Base-by-base conservation (phyloP, 148 eudicot genomes). In the Dianthus caryophyllus region DNA sequence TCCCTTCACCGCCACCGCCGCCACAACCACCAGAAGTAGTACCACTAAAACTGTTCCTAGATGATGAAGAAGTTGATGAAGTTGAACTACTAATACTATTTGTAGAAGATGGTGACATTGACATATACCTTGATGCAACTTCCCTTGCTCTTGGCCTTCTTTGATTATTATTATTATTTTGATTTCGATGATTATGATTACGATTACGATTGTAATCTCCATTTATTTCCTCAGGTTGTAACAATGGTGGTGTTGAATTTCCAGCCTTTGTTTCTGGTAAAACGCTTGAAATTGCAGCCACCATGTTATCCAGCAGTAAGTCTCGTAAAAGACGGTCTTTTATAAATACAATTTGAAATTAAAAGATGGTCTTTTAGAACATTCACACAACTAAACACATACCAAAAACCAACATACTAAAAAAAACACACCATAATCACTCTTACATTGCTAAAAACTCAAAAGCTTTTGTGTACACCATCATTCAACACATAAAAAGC, bases 71-170 rank as follows among this genome's bases (percentile, higher is more conserved):
- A 9, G 80, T 67, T 5, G 96, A 71, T 9, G 82, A 67, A 49
- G 72, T 75, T 20, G 82, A 75, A 64, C 41, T 76, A 65, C 83
- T 78, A 57, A 84, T 73, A 65, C 84, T 79, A 61, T 88, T 84
- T 46, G 91, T 79, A 60, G 96, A 86, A 74, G 94, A 86, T 48
- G 98, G 81, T 44, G 92, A 85, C 69, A 87, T 87, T 55, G 98
- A 85, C 83, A 88, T 74, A 53, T 90, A 94, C 71, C 97, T 83
- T 8, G 98, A 94, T 62, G 87, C 73, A 39, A 88, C 89, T 64
- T 77, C 83, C 65, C 82, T 84, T 10, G 83, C 79, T 80, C 85
- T 85, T 38, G 83, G 76, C 60, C 80, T 80, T 68, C 78, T 82
- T 29, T 77, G 39, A 2, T 30, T 41, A 0, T 31, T 25, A 8